Evolutionary conservation across 176 grass and related monocot genomes (phyloP).

Genomic region (Eleusine indica): DNA sequence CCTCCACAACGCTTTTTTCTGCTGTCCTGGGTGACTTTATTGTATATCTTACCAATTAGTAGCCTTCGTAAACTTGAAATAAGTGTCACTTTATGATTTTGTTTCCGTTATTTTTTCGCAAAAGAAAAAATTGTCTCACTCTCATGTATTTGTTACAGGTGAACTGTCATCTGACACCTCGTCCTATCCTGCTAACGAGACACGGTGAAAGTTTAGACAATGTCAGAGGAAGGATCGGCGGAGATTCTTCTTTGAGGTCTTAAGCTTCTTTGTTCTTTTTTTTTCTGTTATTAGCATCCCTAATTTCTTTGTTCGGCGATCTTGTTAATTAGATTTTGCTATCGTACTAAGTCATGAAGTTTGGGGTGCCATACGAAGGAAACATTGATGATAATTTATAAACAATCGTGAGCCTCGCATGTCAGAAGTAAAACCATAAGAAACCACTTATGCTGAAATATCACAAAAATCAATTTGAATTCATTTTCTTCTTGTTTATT

Average conservation of each 20-base stretch:
- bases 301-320: constrained; percentile 39
- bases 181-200: constrained; percentile 93
- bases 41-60: constrained; percentile 8
- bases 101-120: neutral
- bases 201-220: constrained; percentile 98
- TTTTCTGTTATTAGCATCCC: constrained; percentile 16
- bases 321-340: constrained; percentile 26
- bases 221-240: constrained; percentile 88
- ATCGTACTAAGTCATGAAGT: constrained; percentile 21
- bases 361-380: neutral
- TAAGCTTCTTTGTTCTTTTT: constrained; percentile 26
- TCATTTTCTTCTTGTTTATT: neutral
- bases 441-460: neutral
- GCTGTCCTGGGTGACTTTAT: neutral
- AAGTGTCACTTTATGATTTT: neutral
- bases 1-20: neutral
- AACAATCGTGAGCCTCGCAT: neutral
- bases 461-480: constrained; percentile 3
- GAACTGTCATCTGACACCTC: constrained; percentile 96
- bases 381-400: neutral
- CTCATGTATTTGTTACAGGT: constrained; percentile 65
- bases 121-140: constrained; percentile 14
- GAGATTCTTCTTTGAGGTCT: constrained; percentile 89
- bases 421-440: neutral
- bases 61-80: neutral